These are phyloP conservation scores for Ochetophila trinervis DNA, from an alignment of 306 rosid species.

Conservation along the genomic window DNA sequence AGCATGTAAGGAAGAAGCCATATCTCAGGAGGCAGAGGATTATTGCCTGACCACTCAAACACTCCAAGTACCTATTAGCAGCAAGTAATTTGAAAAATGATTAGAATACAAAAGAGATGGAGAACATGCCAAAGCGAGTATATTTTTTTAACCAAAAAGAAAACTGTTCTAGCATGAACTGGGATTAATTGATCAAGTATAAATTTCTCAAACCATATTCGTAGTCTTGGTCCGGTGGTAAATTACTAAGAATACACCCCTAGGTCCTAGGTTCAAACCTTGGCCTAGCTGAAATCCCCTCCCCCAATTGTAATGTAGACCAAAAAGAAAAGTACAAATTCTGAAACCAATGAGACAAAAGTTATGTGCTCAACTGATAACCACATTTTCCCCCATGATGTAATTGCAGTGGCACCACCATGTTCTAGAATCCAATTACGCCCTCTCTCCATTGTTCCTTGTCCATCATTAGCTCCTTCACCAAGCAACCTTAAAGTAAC, in stretches of 20 bases:
- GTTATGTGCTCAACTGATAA: conserved; percentile 63
- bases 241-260: no score
- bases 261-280: no score
- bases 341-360: conserved; percentile 21
- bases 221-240: no score
- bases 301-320: no score
- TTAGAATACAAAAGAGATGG: background rate
- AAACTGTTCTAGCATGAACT: background rate
- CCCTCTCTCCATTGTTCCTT: conserved; percentile 58
- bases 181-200: conserved; percentile 8
- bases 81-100: conserved; percentile 11
- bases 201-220: no score
- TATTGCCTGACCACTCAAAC: conserved; percentile 91
- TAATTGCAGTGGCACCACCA: conserved; percentile 72
- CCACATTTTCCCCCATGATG: conserved; percentile 98
- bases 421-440: conserved; percentile 75
- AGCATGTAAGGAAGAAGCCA: conserved; percentile 83
- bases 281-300: no score
- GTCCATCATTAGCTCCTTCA: conserved; percentile 71
- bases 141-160: background rate
- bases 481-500: conserved; percentile 73
- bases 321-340: no score
- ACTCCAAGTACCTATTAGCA: conserved; percentile 71
- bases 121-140: background rate
- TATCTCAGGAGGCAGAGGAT: conserved; percentile 90